Conservation (phyloP, 345 rosid species). For the Pistacia vera region DNA sequence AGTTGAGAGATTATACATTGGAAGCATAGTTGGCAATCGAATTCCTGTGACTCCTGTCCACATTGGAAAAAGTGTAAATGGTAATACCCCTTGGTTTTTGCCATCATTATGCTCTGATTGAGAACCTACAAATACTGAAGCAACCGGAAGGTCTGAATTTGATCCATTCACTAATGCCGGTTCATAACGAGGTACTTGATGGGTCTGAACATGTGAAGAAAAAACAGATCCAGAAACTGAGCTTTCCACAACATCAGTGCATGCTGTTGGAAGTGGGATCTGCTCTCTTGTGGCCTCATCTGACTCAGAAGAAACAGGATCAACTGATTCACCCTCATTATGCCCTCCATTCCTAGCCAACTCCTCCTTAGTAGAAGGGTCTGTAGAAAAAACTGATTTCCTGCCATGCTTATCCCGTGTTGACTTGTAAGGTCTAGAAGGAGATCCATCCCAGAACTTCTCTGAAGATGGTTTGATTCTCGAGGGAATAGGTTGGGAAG, state of each 20-base stretch:
- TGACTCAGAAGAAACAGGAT: constrained; percentile 3
- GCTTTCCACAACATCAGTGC: constrained; percentile 12
- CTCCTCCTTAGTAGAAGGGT: constrained; percentile 12
- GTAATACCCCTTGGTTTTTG: not conserved
- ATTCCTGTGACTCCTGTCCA: constrained; percentile 30
- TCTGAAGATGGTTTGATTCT: constrained; percentile 20
- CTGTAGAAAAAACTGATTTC: constrained; percentile 6
- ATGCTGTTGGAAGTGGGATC: constrained; percentile 9
- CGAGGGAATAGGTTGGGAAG: constrained; percentile 12
- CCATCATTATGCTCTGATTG: not conserved
- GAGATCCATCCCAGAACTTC: constrained; percentile 16
- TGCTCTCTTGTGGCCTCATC: constrained; percentile 8
- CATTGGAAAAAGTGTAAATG: constrained; percentile 20
- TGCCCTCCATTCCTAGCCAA: constrained; percentile 1
- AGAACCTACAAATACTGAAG: constrained; percentile 19
- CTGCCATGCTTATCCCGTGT: constrained; percentile 7
- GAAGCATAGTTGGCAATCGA: constrained; percentile 28
- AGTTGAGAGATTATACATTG: constrained; percentile 22
- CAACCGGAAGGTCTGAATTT: constrained; percentile 3
- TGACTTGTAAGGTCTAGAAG: constrained; percentile 12
- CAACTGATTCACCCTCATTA: not conserved
- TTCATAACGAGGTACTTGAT: constrained; percentile 15
- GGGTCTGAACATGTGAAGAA: constrained; percentile 15
- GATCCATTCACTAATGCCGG: constrained; percentile 14
- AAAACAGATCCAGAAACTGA: not conserved